phyloP scores from a whole-genome alignment of 768 basidiomycete species.

The Psilocybe sp. region DNA sequence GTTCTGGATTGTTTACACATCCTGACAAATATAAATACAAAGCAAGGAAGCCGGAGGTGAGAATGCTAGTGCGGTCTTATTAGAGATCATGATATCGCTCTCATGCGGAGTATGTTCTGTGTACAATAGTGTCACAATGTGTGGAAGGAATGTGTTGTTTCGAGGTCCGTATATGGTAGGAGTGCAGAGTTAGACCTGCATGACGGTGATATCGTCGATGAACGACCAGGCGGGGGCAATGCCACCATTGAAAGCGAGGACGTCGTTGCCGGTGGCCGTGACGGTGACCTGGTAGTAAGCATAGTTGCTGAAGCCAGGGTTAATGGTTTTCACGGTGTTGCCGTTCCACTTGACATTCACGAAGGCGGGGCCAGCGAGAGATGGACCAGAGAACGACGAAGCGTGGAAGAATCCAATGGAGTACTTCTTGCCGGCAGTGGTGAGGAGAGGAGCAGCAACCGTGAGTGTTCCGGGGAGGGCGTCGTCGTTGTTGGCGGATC shows the following conservation, averaged over 20 bases:
- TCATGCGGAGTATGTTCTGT: too few relatives aligned
- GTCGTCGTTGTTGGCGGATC: slow-evolving; percentile 37
- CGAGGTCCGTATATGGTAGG: too few relatives aligned
- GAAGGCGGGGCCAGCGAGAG: slow-evolving; percentile 31
- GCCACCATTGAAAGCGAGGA: slow-evolving; percentile 39
- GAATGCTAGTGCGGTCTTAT: too few relatives aligned
- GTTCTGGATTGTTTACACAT: too few relatives aligned
- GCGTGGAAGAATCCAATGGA: slow-evolving; percentile 39
- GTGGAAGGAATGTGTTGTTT: too few relatives aligned
- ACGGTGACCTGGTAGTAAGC: slow-evolving; percentile 33
- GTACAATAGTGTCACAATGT: too few relatives aligned
- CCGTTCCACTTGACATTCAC: slow-evolving; percentile 46
- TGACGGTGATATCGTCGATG: slow-evolving; percentile 39
- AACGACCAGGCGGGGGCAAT: slow-evolving; percentile 46
- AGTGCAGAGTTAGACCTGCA: slow-evolving; percentile 10
- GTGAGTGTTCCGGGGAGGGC: slow-evolving; percentile 35
- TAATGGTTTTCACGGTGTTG: slow-evolving; percentile 25
- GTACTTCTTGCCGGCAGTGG: slow-evolving; percentile 34
- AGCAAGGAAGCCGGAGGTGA: too few relatives aligned
- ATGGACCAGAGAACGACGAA: slow-evolving; percentile 32
- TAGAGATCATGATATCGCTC: too few relatives aligned
- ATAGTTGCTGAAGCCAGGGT: slow-evolving; percentile 35
- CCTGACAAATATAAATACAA: too few relatives aligned
- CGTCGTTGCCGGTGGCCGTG: slow-evolving; percentile 31
- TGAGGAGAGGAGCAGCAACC: slow-evolving; percentile 26